Percentiles rank a stretch among this genome's conserved stretches.
These are phyloP conservation scores for Exophiala dermatitidis DNA, from an alignment of 2,329 filamentous ascomycete genomes.

Conservation along the genomic window DNA sequence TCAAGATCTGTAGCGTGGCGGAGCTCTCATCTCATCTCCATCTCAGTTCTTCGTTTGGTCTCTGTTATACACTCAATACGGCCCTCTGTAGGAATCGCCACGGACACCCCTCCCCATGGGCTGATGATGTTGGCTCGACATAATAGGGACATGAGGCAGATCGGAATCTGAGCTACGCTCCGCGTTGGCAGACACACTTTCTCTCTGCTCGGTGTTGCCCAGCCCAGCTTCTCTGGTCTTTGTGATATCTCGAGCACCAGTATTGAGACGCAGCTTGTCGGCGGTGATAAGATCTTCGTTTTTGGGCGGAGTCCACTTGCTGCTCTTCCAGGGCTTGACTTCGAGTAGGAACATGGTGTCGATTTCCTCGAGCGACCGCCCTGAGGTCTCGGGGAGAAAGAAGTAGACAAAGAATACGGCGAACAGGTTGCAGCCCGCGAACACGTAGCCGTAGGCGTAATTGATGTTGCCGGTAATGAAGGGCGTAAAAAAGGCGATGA, in stretches of 20 bases:
- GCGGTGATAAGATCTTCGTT: slow-evolving; percentile 20
- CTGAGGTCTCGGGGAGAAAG: slow-evolving; percentile 63
- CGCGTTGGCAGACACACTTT: not conserved
- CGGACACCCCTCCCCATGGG: slow-evolving; percentile 10
- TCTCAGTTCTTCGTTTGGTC: not conserved
- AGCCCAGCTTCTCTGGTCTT: slow-evolving; percentile 10
- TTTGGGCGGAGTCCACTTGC: slow-evolving; percentile 40
- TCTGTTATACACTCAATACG: not conserved
- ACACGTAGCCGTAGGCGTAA: slow-evolving; percentile 68
- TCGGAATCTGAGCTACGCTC: not conserved
- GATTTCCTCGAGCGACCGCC: slow-evolving; percentile 67
- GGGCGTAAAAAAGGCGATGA: slow-evolving; percentile 67
- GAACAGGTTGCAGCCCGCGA: slow-evolving; percentile 62
- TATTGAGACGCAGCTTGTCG: slow-evolving; percentile 26
- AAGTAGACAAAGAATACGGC: slow-evolving; percentile 58
- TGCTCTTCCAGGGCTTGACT: slow-evolving; percentile 57
- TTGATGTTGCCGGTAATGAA: slow-evolving; percentile 67
- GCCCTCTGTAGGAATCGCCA: slow-evolving; percentile 14
- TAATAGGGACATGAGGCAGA: slow-evolving; percentile 10
- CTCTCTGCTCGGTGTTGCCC: slow-evolving; percentile 8
- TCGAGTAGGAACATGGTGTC: slow-evolving; percentile 66
- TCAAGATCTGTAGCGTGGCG: too few species aligned
- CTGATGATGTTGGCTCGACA: slow-evolving; percentile 6
- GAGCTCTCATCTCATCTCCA: too few species aligned
- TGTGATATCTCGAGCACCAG: slow-evolving; percentile 21